Percentiles rank a stretch among this genome's conserved stretches.
Conservation (phyloP, 805 yeast species). For the Candida nitratophila region DNA sequence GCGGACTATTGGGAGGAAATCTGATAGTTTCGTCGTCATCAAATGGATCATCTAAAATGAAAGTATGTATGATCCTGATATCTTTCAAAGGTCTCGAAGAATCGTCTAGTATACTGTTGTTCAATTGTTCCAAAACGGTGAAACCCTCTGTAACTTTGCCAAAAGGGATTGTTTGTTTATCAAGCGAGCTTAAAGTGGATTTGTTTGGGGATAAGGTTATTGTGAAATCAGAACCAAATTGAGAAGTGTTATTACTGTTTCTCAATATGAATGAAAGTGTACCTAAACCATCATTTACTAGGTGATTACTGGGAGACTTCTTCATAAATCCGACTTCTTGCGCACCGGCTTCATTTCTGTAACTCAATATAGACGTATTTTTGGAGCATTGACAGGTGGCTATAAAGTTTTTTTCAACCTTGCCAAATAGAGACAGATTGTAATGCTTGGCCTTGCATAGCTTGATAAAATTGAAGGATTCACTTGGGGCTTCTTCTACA, state of each 20-base stretch:
- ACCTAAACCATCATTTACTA: conserved; percentile 25
- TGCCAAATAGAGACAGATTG: conserved; percentile 43
- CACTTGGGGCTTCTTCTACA: conserved; percentile 27
- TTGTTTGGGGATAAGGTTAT: conserved; percentile 29
- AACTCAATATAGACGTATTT: neutral
- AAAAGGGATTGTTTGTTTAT: conserved; percentile 27
- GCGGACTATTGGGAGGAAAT: conserved; percentile 25
- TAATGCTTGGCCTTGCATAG: conserved; percentile 46
- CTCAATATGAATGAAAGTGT: conserved; percentile 20
- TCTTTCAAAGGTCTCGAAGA: conserved; percentile 37
- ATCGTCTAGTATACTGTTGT: conserved; percentile 31
- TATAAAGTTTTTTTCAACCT: conserved; percentile 29
- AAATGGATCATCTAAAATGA: conserved; percentile 49
- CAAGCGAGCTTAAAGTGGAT: conserved; percentile 16
- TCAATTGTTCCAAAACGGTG: conserved; percentile 37
- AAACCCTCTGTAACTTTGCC: conserved; percentile 50
- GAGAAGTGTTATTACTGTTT: neutral
- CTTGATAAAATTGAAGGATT: conserved; percentile 42
- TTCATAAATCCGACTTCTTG: neutral
- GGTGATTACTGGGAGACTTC: conserved; percentile 8
- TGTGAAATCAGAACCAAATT: conserved; percentile 29
- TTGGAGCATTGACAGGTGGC: neutral
- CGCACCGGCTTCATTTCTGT: neutral
- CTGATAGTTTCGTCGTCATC: conserved; percentile 23
- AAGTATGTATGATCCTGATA: conserved; percentile 43